Percentiles rank a stretch among this genome's conserved stretches.
These are phyloP conservation scores for Brassica incana DNA, from an alignment of 345 rosid species.

Conservation along the genomic window DNA sequence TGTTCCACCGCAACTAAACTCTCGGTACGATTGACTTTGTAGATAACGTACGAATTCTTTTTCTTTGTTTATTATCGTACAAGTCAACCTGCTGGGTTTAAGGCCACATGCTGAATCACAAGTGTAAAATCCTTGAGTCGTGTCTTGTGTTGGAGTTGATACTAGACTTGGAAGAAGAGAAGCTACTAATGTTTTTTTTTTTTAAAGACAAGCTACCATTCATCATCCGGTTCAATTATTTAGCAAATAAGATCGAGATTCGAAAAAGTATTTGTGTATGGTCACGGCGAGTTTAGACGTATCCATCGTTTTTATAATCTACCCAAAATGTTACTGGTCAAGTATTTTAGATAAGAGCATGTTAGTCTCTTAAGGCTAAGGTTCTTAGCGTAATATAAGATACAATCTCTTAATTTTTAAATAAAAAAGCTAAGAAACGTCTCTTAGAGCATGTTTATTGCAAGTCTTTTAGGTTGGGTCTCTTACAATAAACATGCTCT, in stretches of 20 bases:
- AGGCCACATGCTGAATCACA: not conserved
- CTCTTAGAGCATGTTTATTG: too few relatives aligned
- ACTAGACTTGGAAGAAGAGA: not conserved
- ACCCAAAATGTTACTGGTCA: not conserved
- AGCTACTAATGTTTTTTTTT: not conserved
- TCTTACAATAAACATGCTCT: too few relatives aligned
- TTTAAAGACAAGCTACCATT: not conserved
- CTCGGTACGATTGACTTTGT: conserved; percentile 19
- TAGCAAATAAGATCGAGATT: conserved; percentile 3
- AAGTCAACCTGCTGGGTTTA: not conserved
- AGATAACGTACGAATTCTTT: not conserved
- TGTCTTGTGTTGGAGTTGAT: not conserved
- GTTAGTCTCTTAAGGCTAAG: too few relatives aligned
- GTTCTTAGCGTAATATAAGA: too few relatives aligned
- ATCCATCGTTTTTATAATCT: not conserved
- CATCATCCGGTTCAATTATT: conserved; percentile 8
- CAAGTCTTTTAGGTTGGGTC: too few relatives aligned
- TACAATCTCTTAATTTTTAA: too few relatives aligned
- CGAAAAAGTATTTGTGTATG: not conserved
- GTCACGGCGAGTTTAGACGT: not conserved
- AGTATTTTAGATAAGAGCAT: not conserved
- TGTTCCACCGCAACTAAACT: conserved; percentile 14
- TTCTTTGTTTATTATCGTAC: not conserved
- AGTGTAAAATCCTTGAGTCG: not conserved
- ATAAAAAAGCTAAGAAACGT: too few relatives aligned